Evolutionary conservation across 1,139 yeast genomes (phyloP), one percentile per base, ranked within the genome.

Genomic region (Magnusiomyces magnusii): DNA sequence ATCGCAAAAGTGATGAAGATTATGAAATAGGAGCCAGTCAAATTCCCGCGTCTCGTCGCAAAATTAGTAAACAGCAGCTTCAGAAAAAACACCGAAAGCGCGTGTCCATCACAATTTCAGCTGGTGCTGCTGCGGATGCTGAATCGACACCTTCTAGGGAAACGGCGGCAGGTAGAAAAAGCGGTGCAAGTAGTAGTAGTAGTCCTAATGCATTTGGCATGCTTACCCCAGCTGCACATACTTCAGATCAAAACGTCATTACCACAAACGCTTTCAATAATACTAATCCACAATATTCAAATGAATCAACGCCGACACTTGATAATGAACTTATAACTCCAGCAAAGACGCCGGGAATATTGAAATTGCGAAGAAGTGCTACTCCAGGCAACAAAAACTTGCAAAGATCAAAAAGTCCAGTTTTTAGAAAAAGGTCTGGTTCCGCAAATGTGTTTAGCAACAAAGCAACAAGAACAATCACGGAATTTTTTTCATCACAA

Each of bases 1-100:
- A 52, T 23, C 55, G 47, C 36, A 49, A 52, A 41, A 52, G 55
- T 24, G 55, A 52, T 24, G 55, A 52, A 24, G 55, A 52, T 19
- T 52, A 52, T n/a, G 55, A 41, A 23, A 41, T 52, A 1, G 55
- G 55, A 27, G 49, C 47, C 13, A 52, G 55, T 24, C 55, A 52
- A 31, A n/a, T 25, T 23, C 55, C 55, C 5, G 36, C 23, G 34
- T 52, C 55, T 5, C 13, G 17, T 13, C 47, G 49, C 28, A 36
- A 39, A n/a, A 10, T 21, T n/a, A n/a, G n/a, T n/a, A 25, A 27
- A 28, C 17, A 34, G 41, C 36, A 31, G 17, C 25, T 44, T 21
- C 51, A 47, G 19, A n/a, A 34, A 19, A 50, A 50, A 23, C 41
- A 31, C 9, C n/a, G 21, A 23, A 44, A 44, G 49, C 24, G 49